Evolutionary conservation across 345 rosid species (phyloP).

Genomic region (Streptanthus diversifolius): DNA sequence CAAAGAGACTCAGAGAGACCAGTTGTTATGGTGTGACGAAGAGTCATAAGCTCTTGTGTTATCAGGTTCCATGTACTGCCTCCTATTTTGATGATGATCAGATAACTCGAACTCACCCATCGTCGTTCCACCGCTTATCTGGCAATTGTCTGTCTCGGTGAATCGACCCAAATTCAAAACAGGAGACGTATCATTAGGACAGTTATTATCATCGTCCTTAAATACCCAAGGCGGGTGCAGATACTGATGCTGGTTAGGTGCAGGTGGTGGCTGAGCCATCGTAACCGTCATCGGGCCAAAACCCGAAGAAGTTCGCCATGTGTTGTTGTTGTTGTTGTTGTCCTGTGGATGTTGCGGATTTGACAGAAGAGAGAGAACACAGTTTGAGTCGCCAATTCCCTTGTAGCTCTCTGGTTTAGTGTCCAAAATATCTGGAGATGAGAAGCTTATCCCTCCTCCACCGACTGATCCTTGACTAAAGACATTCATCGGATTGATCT

Average conservation of each 20-base stretch:
- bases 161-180: constrained; percentile 52
- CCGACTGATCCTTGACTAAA: constrained; percentile 47
- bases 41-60: constrained; percentile 54
- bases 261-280: constrained; percentile 50
- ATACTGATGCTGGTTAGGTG: constrained; percentile 42
- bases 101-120: constrained; percentile 50
- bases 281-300: constrained; percentile 42
- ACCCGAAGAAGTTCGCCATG: constrained; percentile 38
- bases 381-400: constrained; percentile 60
- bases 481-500: constrained; percentile 39
- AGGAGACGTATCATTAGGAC: constrained; percentile 42
- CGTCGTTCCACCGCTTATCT: constrained; percentile 31
- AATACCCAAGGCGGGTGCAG: constrained; percentile 52
- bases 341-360: constrained; percentile 61
- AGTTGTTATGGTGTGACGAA: constrained; percentile 59
- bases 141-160: constrained; percentile 41
- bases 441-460: constrained; percentile 46
- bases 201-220: constrained; percentile 43
- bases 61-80: constrained; percentile 55
- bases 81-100: constrained; percentile 46
- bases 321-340: constrained; percentile 43
- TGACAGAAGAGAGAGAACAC: constrained; percentile 99
- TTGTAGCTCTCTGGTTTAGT: constrained; percentile 59
- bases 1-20: constrained; percentile 52
- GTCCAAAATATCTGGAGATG: constrained; percentile 48